Base-by-base conservation (phyloP, 176 grass and related monocot species). In the Triticum turgidum region DNA sequence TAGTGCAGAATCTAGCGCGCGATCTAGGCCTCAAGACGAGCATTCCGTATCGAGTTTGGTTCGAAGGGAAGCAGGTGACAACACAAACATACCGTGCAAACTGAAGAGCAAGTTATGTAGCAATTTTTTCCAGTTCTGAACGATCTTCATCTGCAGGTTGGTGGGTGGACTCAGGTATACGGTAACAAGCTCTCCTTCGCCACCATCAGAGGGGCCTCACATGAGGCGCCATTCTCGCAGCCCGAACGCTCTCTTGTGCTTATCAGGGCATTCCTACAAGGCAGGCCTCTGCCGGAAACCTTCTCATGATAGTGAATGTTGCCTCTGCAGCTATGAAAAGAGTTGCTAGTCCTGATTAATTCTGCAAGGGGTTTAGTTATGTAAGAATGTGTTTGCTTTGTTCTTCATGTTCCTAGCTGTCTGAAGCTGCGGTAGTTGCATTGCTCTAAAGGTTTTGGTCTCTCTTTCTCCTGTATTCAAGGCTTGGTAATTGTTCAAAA, bases 201-300 rank as follows among this genome's bases (percentile, higher is more conserved):
- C 7, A 99, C 97, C 32, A 92, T 99, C 58, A 90, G 97, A 71
- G 97, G 97, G 8, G 97, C 97, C 13, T 99, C 97, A 35, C 97
- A 99, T 9, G 97, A 99, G 85, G 97, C 94, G 4, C 97, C 97
- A 1, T 99, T 99, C 91, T 99, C 97, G 44, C 97, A 99, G 89
- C 97, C 97, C 0, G 88, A 90, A 35, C 84, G 97, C 35, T 99
- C 97, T 61, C 97, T 99, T 35, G 97, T 96, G 85, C 88, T 99
- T 56, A 96, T 99, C 89, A 94, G 90, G 84, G 78, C 92, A 15
- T 96, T 99, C 80, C 82, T 99, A 7, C 74, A 86, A 25, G 94
- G 94, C 81, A 93, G 82, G n/a, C 92, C 97, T 24, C 88, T 99
- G 7, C 97, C 97, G 2, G 89, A 96, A 76, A 94, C 90, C 33